Percentiles rank a stretch among this genome's conserved stretches.
Evolutionary conservation across 176 grass and related monocot genomes (phyloP).

Genomic region (Panicum miliaceum): DNA sequence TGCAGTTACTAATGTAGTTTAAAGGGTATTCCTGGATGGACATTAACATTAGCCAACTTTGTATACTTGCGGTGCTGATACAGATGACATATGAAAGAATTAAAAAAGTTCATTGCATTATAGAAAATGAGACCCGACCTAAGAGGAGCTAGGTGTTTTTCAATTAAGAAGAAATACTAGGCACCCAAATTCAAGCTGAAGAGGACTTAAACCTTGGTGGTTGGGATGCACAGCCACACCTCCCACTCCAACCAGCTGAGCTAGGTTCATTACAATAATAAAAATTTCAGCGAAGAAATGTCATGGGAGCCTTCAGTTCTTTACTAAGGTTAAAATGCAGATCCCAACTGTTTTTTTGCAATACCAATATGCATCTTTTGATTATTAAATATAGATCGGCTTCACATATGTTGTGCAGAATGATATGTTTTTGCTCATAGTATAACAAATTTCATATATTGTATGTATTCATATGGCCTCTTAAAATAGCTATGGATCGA

Average conservation of each 20-base stretch:
- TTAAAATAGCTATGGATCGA: conserved; percentile 6
- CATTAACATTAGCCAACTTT: background rate
- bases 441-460: background rate
- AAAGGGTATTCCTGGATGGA: background rate
- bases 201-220: too few relatives aligned
- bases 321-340: background rate
- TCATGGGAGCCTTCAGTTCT: too few relatives aligned
- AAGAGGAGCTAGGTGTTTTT: too few relatives aligned
- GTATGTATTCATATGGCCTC: background rate
- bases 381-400: background rate
- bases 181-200: too few relatives aligned
- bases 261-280: background rate
- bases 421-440: background rate
- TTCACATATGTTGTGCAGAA: background rate
- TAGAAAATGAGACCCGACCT: too few relatives aligned
- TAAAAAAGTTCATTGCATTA: background rate
- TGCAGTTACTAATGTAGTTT: background rate
- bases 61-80: background rate
- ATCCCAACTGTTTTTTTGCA: background rate
- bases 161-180: too few relatives aligned
- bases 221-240: too few relatives aligned
- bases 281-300: background rate
- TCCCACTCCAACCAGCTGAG: too few relatives aligned
- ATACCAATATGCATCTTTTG: background rate
- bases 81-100: background rate